phyloP scores from a whole-genome alignment of 805 yeast genomes.

The Wickerhamomyces kurtzmanii region DNA sequence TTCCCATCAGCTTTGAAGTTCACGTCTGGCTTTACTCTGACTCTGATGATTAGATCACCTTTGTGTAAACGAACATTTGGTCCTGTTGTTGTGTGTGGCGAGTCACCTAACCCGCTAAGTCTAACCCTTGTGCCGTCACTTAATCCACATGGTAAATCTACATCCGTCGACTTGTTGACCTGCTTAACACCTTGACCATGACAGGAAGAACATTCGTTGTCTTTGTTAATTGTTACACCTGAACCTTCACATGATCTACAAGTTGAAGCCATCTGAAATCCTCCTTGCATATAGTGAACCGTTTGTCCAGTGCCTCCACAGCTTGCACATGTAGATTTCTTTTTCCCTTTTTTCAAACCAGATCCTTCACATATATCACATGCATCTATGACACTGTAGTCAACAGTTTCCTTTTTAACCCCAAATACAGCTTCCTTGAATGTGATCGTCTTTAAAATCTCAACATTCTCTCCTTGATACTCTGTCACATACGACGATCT shows the following conservation, averaged over 20 bases:
- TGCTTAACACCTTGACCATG: slow-evolving; percentile 84
- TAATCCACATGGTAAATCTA: slow-evolving; percentile 85
- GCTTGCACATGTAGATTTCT: slow-evolving; percentile 67
- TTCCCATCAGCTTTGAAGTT: slow-evolving; percentile 57
- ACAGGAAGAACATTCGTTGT: slow-evolving; percentile 70
- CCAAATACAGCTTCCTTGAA: slow-evolving; percentile 90
- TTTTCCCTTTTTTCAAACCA: slow-evolving; percentile 72
- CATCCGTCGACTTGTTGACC: slow-evolving; percentile 56
- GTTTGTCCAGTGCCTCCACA: slow-evolving; percentile 94
- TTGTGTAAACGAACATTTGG: slow-evolving; percentile 57
- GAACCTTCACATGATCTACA: slow-evolving; percentile 83
- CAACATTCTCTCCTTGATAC: slow-evolving; percentile 83
- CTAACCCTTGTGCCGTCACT: slow-evolving; percentile 80
- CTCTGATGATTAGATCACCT: slow-evolving; percentile 84
- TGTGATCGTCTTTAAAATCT: slow-evolving; percentile 60
- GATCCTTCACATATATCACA: slow-evolving; percentile 79
- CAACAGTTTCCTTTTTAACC: slow-evolving; percentile 46
- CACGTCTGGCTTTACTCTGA: slow-evolving; percentile 69
- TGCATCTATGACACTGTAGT: slow-evolving; percentile 63
- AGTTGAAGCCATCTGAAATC: slow-evolving; percentile 94
- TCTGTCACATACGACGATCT: slow-evolving; percentile 52
- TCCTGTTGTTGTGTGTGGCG: slow-evolving; percentile 71
- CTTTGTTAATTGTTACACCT: slow-evolving; percentile 65
- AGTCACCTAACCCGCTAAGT: slow-evolving; percentile 83
- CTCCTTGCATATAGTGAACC: slow-evolving; percentile 79